These are phyloP conservation scores for Suhomyces bolitotheri DNA, from an alignment of 1,139 yeast genomes.

Conservation along the genomic window DNA sequence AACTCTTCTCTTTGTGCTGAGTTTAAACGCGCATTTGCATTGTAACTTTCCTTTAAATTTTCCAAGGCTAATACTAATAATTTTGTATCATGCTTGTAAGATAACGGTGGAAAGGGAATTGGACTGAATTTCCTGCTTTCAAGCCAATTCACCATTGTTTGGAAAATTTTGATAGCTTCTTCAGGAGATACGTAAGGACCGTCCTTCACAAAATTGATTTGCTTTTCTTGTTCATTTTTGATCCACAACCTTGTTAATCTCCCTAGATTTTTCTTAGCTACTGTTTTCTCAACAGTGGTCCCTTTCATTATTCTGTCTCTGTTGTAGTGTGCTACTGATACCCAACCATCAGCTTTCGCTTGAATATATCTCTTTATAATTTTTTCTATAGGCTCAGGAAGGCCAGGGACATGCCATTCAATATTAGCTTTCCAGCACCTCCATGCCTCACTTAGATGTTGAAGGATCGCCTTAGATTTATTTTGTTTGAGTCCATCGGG, in stretches of 20 bases:
- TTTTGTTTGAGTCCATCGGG: conserved; percentile 92
- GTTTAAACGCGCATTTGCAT: conserved; percentile 81
- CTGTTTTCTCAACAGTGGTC: conserved; percentile 89
- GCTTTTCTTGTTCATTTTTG: conserved; percentile 89
- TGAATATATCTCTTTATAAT: conserved; percentile 86
- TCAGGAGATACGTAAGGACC: conserved; percentile 88
- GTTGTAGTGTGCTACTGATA: conserved; percentile 88
- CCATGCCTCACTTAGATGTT: conserved; percentile 98
- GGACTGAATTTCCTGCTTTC: conserved; percentile 82
- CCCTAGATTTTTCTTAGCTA: conserved; percentile 89
- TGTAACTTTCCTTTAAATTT: conserved; percentile 77
- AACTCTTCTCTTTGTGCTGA: conserved; percentile 89
- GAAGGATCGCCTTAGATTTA: conserved; percentile 83
- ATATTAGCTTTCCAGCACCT: conserved; percentile 98
- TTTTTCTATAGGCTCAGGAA: conserved; percentile 86
- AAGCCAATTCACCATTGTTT: conserved; percentile 91
- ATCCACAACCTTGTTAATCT: conserved; percentile 90
- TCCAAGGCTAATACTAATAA: conserved; percentile 86
- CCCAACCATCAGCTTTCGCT: conserved; percentile 98
- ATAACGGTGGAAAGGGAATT: conserved; percentile 90
- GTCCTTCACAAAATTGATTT: conserved; percentile 71
- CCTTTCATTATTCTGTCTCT: conserved; percentile 87
- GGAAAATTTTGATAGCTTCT: conserved; percentile 84
- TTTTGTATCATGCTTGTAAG: conserved; percentile 92
- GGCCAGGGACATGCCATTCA: conserved; percentile 97